These are phyloP conservation scores for Teratosphaeria destructans DNA, from an alignment of 2,329 filamentous ascomycete genomes.

Conservation along the genomic window DNA sequence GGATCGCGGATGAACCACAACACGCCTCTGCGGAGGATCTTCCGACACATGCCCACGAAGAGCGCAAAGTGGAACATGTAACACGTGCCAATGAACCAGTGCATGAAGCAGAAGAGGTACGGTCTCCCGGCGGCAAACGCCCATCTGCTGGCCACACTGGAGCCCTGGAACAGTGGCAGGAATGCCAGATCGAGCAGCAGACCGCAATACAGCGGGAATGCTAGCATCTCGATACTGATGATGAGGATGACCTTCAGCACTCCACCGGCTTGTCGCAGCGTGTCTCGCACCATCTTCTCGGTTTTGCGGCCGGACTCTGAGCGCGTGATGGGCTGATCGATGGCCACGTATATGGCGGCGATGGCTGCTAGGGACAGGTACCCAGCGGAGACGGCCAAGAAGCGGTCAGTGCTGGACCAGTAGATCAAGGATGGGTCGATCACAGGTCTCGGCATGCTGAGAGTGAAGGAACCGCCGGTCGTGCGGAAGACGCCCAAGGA, in stretches of 20 bases:
- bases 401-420: conserved; percentile 45
- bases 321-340: conserved; percentile 62
- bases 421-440: conserved; percentile 30
- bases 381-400: conserved; percentile 68
- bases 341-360: conserved; percentile 68
- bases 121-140: conserved; percentile 70
- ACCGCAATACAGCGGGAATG: conserved; percentile 92
- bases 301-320: conserved; percentile 44
- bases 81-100: conserved; percentile 97
- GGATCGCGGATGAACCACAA: conserved; percentile 97
- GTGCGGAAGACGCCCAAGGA: conserved; percentile 12
- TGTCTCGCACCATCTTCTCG: conserved; percentile 71
- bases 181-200: conserved; percentile 80
- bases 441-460: conserved; percentile 4
- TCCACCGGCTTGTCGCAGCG: conserved; percentile 83
- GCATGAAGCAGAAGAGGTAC: conserved; percentile 85
- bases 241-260: conserved; percentile 97
- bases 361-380: conserved; percentile 67
- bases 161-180: conserved; percentile 75
- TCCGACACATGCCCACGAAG: conserved; percentile 97
- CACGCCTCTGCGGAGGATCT: conserved; percentile 91
- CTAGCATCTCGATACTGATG: conserved; percentile 97
- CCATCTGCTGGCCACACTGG: conserved; percentile 66
- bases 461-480: background rate
- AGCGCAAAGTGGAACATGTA: conserved; percentile 99